Base-by-base conservation (phyloP, 306 rosid species). In the Lablab purpureus region DNA sequence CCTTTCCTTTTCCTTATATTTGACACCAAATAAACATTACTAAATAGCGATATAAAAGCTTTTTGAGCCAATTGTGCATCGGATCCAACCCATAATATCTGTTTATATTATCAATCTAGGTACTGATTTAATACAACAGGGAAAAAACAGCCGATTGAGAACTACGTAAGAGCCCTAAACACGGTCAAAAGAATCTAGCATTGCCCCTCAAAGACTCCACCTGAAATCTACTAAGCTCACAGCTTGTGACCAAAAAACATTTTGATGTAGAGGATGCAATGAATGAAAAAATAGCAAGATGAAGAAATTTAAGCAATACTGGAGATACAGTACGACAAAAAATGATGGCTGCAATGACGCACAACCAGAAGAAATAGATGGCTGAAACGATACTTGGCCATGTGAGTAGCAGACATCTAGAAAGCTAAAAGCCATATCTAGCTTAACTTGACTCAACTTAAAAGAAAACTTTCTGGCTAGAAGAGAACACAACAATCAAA, bases 291-390 rank as follows among this genome's bases (percentile, higher is more conserved):
- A 47, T 8, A 27, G 43, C 7, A 30, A 70, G 47, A 70, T 70
- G 55, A 22, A 28, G 75, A 58, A 47, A 6, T 49, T 5, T 27
- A 49, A 15, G 2, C 2, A 17, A 32, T 49, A 46, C 43, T 8
- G 4, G 17, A 50, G 43, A 70, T 9, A 18, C 45, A 28, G 25
- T n/a, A 30, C 47, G n/a, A 6, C n/a, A 28, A 27, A 49, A 49
- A 49, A 25, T 22, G 18, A 71, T 50, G 76, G 49, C 49, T 18
- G 27, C 7, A 30, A 71, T 71, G 64, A 51, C 51, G 45, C 27
- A 9, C 60, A 15, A 2, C 32, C 9, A 46, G 4, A 66, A n/a
- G 40, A 14, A 47, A 69, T 23, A 70, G 21, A 47, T 22, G 45
- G n/a, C 60, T 15, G 37, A 49, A 70, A 49, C 10, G 6, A 70